Conservation (phyloP, 2,329 filamentous ascomycete genomes). For the Septoria petroselini region DNA sequence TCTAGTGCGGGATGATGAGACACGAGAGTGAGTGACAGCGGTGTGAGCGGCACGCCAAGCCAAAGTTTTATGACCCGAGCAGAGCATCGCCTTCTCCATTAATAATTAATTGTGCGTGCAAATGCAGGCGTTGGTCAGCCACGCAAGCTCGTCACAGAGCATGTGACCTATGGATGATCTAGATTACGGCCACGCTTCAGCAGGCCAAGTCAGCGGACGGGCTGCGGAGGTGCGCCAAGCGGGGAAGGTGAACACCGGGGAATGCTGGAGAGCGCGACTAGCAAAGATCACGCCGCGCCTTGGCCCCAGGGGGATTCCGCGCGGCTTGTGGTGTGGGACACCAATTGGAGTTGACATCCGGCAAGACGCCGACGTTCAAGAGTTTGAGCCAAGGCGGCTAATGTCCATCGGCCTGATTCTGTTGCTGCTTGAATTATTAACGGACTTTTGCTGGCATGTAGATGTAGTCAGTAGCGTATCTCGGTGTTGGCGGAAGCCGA, state of each 20-base stretch:
- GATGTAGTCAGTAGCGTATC: background rate
- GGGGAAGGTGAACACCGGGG: conserved; percentile 4
- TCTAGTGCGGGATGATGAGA: background rate
- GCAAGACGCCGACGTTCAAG: conserved; percentile 9
- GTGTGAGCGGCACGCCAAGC: conserved; percentile 12
- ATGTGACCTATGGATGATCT: conserved; percentile 9
- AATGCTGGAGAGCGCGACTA: conserved; percentile 1
- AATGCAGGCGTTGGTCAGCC: background rate
- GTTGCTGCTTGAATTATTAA: conserved; percentile 11
- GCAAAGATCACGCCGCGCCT: conserved; percentile 2
- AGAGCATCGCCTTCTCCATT: conserved; percentile 6
- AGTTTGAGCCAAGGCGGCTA: conserved; percentile 19
- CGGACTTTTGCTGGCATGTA: background rate
- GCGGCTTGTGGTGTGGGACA: conserved; percentile 2
- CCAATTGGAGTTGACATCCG: background rate
- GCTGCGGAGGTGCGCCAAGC: background rate
- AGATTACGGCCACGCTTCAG: background rate
- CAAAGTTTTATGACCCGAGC: conserved; percentile 20
- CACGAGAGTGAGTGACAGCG: conserved; percentile 11
- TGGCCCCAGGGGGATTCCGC: background rate
- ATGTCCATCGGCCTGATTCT: conserved; percentile 17
- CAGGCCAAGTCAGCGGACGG: too few species aligned
- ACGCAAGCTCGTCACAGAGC: conserved; percentile 7
- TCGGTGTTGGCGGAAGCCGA: conserved; percentile 6
- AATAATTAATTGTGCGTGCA: background rate